phyloP scores from a whole-genome alignment of 805 yeast genomes.

The Zygosaccharomyces bisporus region DNA sequence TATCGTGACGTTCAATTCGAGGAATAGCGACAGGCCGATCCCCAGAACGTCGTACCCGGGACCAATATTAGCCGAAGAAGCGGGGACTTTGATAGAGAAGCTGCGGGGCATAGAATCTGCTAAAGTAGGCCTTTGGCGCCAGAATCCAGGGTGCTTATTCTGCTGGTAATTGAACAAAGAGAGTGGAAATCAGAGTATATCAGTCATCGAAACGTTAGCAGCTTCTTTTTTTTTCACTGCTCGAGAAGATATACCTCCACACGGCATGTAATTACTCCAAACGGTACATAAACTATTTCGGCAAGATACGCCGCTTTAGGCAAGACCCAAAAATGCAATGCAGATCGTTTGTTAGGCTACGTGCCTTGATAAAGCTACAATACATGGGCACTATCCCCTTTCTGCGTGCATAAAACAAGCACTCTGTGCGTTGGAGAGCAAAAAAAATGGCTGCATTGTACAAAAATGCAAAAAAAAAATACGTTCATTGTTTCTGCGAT shows the following conservation, averaged over 20 bases:
- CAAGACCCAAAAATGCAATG: background rate
- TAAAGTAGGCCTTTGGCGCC: background rate
- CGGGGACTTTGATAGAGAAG: conserved; percentile 76
- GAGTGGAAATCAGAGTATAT: background rate
- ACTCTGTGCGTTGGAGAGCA: background rate
- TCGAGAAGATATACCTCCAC: background rate
- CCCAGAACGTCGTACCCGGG: conserved; percentile 98
- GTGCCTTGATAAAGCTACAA: background rate
- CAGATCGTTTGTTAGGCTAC: background rate
- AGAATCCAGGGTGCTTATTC: background rate
- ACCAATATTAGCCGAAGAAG: conserved; percentile 96
- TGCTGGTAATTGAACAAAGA: background rate
- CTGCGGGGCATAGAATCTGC: conserved; percentile 41
- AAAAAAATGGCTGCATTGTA: background rate
- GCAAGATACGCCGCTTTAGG: background rate
- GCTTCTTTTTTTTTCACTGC: background rate
- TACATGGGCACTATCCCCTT: background rate
- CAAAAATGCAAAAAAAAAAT: background rate
- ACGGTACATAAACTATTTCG: background rate
- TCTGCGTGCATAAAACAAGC: background rate
- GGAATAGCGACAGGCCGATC: conserved; percentile 72
- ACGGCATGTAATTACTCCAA: background rate
- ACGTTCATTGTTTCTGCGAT: background rate
- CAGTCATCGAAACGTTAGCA: background rate
- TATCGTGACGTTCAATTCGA: conserved; percentile 64